Percentiles rank a stretch among this genome's conserved stretches.
phyloP scores from a whole-genome alignment of 129 eudicot species.

The Daucus carota region DH1_v3.0 NC_030381.2:7292001-7292500 shows the following conservation, averaged over 20 bases:
- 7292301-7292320: too few species aligned
- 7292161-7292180: conserved; percentile 99
- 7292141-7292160: conserved; percentile 95
- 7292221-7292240: not conserved
- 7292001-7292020: conserved; percentile 81
- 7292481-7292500: not conserved
- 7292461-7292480: not conserved
- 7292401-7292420: not conserved
- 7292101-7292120: conserved; percentile 97
- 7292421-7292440: not conserved
- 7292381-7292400: not conserved
- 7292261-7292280: too few species aligned
- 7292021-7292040: conserved; percentile 85
- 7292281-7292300: too few species aligned
- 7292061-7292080: conserved; percentile 82
- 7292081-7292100: conserved; percentile 88
- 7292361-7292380: not conserved
- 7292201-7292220: not conserved
- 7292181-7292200: conserved; percentile 17
- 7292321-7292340: not conserved
- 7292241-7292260: too few species aligned
- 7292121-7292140: conserved; percentile 97
- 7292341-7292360: not conserved
- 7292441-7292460: too few species aligned
- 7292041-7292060: conserved; percentile 95